Evolutionary conservation across 2,329 filamentous ascomycete genomes (phyloP).

Genomic region (Penicillium sclerotiorum): DNA sequence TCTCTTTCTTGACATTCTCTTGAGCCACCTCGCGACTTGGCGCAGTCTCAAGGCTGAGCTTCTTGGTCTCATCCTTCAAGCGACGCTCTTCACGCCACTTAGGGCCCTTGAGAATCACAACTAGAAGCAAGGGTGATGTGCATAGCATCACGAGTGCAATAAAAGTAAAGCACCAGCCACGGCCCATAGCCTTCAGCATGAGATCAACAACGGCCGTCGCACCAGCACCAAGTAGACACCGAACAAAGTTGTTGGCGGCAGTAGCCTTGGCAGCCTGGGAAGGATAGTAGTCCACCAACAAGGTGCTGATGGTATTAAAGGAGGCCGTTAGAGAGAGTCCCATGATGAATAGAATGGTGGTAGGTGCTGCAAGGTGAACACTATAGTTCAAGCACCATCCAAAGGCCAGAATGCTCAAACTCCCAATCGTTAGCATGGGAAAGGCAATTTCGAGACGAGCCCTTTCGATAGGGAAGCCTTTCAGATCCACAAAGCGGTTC

Average conservation of each 20-base stretch:
- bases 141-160: conserved; percentile 43
- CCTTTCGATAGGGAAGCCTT: conserved; percentile 47
- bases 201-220: conserved; percentile 47
- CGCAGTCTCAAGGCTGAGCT: conserved; percentile 1
- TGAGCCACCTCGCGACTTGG: neutral
- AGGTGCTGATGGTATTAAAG: conserved; percentile 49
- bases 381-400: conserved; percentile 45
- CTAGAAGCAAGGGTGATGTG: conserved; percentile 45
- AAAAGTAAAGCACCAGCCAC: conserved; percentile 43
- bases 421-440: conserved; percentile 37
- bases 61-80: conserved; percentile 28
- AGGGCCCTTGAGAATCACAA: conserved; percentile 45
- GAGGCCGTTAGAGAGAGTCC: conserved; percentile 44
- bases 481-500: conserved; percentile 40
- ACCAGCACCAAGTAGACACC: conserved; percentile 49
- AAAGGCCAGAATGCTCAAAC: conserved; percentile 40
- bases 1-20: conserved; percentile 3
- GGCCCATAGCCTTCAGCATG: conserved; percentile 39
- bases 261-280: conserved; percentile 45
- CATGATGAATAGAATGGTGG: conserved; percentile 44
- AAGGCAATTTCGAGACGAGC: conserved; percentile 46
- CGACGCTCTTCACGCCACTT: conserved; percentile 48
- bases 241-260: conserved; percentile 48
- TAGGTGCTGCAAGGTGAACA: conserved; percentile 38
- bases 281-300: conserved; percentile 52